Base-by-base conservation (phyloP, 306 rosid species). In the Citrullus amarus region DNA sequence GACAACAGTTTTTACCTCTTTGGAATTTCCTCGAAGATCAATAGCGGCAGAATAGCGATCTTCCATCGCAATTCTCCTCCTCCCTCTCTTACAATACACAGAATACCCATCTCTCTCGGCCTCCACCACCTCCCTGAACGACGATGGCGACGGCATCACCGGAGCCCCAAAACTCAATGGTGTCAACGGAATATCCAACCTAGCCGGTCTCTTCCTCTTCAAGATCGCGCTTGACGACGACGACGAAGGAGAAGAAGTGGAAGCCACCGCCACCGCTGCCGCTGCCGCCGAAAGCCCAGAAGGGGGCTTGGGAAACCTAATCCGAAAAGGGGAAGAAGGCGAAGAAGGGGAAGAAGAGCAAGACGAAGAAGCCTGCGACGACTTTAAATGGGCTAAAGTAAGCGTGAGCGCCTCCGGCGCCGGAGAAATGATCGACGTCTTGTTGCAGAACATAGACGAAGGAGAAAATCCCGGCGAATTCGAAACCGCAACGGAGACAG, bases 121-220 rank as follows among this genome's bases (percentile, higher is more conserved):
- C 87, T 91, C 99, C 13, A 89, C 80, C 3, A 39, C 81, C 44
- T 95, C 99, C 72, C 89, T 80, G 62, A 63, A 82, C 58, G 82
- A 81, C 65, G 77, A 80, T 76, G 82, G n/a, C 0, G 86, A 90
- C 34, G 91, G 92, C 78, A 85, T 81, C 74, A 79, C 68, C 44
- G 89, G 83, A 72, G 66, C 88, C 22, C 78, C 86, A 11, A 89
- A 85, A 54, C 81, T 20, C 66, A 82, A 50, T 18, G 96, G 84
- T 2, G 84, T 79, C 60, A 86, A 87, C 13, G 99, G 99, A 83
- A 95, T 91, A 46, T 83, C 91, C 71, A 95, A 87, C 86, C 84
- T 88, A 1, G 90, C 77, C 1, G 99, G 99, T 69, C 99, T 83
- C 80, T 95, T 95, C 86, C 99, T 89, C 90, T 95, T 95, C 90